phyloP scores from a whole-genome alignment of 768 basidiomycete species.

The Tricholoma flavovirens region DNA sequence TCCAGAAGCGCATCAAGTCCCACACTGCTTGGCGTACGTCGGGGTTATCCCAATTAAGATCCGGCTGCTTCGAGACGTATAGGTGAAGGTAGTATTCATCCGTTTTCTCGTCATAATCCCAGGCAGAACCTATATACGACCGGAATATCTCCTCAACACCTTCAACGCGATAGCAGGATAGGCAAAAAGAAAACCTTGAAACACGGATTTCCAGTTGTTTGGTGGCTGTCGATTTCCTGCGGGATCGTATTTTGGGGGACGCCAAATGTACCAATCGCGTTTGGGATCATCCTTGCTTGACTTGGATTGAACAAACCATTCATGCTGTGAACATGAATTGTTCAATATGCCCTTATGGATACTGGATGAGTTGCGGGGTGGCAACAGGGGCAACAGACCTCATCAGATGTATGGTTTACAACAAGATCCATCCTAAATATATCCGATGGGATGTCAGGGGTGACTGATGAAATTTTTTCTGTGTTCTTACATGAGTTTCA shows the following conservation, averaged over 20 bases:
- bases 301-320: constrained; percentile 61
- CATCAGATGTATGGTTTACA: constrained; percentile 67
- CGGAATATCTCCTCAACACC: background rate
- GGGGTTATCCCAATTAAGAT: constrained; percentile 73
- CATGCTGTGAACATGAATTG: constrained; percentile 40
- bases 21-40: constrained; percentile 53
- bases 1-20: constrained; percentile 68
- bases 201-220: constrained; percentile 68
- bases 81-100: constrained; percentile 72
- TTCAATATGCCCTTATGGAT: background rate
- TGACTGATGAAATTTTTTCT: background rate
- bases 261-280: constrained; percentile 77
- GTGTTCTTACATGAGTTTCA: constrained; percentile 59
- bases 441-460: background rate
- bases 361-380: background rate
- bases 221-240: constrained; percentile 54
- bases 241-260: constrained; percentile 47
- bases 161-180: background rate
- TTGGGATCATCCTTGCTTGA: constrained; percentile 49
- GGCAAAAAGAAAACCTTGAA: constrained; percentile 42
- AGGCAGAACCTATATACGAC: constrained; percentile 50
- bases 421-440: constrained; percentile 66
- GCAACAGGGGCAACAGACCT: constrained; percentile 36
- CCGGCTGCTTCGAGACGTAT: constrained; percentile 63
- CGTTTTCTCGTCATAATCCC: constrained; percentile 62